Conservation (phyloP, 1,284 basidiomycete species). For the Mycena citricolor region DNA sequence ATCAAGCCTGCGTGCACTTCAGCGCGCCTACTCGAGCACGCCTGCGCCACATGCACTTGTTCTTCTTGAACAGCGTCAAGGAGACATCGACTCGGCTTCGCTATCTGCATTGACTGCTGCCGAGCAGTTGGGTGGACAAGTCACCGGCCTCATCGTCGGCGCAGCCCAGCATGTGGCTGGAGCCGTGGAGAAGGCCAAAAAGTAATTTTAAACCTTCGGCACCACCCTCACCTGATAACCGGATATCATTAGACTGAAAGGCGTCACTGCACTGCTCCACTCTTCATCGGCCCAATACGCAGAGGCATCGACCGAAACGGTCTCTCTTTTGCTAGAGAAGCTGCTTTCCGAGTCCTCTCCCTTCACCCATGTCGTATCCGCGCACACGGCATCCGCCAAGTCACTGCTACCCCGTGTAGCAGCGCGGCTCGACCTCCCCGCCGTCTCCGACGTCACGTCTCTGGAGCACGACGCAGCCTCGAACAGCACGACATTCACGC, state of each 20-base stretch:
- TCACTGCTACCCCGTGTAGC: conserved; percentile 83
- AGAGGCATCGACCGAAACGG: conserved; percentile 47
- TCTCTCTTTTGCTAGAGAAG: conserved; percentile 56
- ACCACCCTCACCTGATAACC: conserved; percentile 24
- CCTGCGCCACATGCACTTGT: conserved; percentile 73
- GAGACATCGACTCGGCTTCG: conserved; percentile 81
- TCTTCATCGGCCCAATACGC: conserved; percentile 53
- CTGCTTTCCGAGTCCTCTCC: conserved; percentile 49
- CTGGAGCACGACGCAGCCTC: conserved; percentile 75
- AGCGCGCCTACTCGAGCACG: conserved; percentile 56
- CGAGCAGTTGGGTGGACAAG: conserved; percentile 78
- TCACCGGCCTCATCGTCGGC: conserved; percentile 88
- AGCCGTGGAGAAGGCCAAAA: conserved; percentile 78
- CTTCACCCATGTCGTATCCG: conserved; percentile 86
- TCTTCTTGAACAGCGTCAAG: conserved; percentile 85
- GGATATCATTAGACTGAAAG: conserved; percentile 40
- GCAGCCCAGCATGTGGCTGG: conserved; percentile 67
- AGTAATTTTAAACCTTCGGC: conserved; percentile 44
- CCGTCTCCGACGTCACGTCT: conserved; percentile 88
- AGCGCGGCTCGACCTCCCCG: conserved; percentile 81
- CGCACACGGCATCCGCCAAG: conserved; percentile 62
- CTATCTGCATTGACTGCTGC: conserved; percentile 91
- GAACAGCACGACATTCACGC: conserved; percentile 79
- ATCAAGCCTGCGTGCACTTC: conserved; percentile 24
- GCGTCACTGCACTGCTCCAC: conserved; percentile 49